A percentile compares a stretch with the other conserved stretches of the same genome.
Conservation (phyloP, 2,329 filamentous ascomycete species). For the Colletotrichum brevisporum region DNA sequence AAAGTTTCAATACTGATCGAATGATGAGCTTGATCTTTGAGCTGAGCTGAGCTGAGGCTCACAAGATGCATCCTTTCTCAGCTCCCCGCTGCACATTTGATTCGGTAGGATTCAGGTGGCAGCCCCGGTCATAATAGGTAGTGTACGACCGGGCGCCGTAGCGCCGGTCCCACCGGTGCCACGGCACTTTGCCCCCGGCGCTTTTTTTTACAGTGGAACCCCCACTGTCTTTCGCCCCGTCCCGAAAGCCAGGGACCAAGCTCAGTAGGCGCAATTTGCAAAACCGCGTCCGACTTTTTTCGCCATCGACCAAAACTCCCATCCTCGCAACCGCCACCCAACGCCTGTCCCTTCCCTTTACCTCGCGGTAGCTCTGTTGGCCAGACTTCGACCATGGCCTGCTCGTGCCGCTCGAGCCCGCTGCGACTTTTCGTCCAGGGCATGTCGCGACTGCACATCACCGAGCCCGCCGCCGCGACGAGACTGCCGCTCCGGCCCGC, state of each 20-base stretch:
- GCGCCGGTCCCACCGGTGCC: slow-evolving; percentile 21
- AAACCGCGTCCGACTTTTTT: slow-evolving; percentile 2
- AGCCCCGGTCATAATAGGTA: not conserved
- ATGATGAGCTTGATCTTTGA: too few relatives aligned
- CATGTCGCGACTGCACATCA: slow-evolving; percentile 57
- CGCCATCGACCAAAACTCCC: not conserved
- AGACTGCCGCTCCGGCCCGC: slow-evolving; percentile 13
- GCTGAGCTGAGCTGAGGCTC: too few relatives aligned
- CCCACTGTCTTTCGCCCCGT: slow-evolving; percentile 24
- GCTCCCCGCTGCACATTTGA: not conserved
- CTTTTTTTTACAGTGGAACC: not conserved
- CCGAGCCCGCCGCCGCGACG: slow-evolving; percentile 34
- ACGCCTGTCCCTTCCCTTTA: too few relatives aligned
- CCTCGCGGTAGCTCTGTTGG: too few relatives aligned
- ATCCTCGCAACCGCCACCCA: not conserved
- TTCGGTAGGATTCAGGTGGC: not conserved
- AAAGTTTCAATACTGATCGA: too few relatives aligned
- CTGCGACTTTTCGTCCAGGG: slow-evolving; percentile 64
- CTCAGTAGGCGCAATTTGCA: too few relatives aligned
- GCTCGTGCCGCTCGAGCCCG: slow-evolving; percentile 61
- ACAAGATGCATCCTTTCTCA: not conserved
- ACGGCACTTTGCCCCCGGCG: slow-evolving; percentile 18
- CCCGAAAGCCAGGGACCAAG: slow-evolving; percentile 4
- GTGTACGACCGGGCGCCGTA: not conserved
- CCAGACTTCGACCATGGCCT: slow-evolving; percentile 57